Conservation (phyloP, 2,329 filamentous ascomycete genomes). For the Fusarium aywerte region DNA sequence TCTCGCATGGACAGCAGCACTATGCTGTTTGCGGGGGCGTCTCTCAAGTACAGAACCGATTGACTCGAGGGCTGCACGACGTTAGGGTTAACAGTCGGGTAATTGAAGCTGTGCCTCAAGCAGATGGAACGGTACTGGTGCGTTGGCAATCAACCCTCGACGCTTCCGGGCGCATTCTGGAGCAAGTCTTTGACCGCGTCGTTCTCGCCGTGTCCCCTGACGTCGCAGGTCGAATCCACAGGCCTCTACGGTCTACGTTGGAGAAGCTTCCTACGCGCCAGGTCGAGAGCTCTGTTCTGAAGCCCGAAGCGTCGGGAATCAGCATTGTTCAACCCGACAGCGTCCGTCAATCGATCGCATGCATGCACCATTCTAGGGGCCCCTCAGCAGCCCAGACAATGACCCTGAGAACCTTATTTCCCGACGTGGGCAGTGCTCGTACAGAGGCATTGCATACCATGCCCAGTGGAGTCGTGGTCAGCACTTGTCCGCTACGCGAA, state of each 20-base stretch:
- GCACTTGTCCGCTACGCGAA: slow-evolving; percentile 59
- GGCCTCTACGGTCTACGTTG: slow-evolving; percentile 53
- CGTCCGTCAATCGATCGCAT: slow-evolving; percentile 19
- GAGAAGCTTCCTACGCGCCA: slow-evolving; percentile 58
- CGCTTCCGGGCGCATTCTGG: slow-evolving; percentile 12
- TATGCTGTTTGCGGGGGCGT: slow-evolving; percentile 64
- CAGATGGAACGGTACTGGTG: slow-evolving; percentile 44
- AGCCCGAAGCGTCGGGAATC: slow-evolving; percentile 5
- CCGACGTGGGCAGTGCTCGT: slow-evolving; percentile 39
- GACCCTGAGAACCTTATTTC: slow-evolving; percentile 52
- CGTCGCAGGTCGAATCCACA: slow-evolving; percentile 60
- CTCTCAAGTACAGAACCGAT: slow-evolving; percentile 58
- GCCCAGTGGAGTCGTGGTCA: slow-evolving; percentile 62
- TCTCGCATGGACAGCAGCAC: slow-evolving; percentile 59
- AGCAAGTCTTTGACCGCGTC: slow-evolving; percentile 61
- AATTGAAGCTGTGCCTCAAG: slow-evolving; percentile 47
- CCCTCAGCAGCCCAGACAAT: slow-evolving; percentile 48
- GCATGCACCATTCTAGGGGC: slow-evolving; percentile 46
- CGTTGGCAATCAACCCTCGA: slow-evolving; percentile 48
- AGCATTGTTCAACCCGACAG: slow-evolving; percentile 15
- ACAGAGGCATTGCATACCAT: slow-evolving; percentile 66
- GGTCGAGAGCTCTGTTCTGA: slow-evolving; percentile 60
- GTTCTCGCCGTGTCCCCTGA: slow-evolving; percentile 66
- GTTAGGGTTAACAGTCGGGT: slow-evolving; percentile 56
- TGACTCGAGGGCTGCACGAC: slow-evolving; percentile 54